phyloP scores from a whole-genome alignment of 2,329 filamentous ascomycete species.

The Scopulariopsis brevicaulis region DNA sequence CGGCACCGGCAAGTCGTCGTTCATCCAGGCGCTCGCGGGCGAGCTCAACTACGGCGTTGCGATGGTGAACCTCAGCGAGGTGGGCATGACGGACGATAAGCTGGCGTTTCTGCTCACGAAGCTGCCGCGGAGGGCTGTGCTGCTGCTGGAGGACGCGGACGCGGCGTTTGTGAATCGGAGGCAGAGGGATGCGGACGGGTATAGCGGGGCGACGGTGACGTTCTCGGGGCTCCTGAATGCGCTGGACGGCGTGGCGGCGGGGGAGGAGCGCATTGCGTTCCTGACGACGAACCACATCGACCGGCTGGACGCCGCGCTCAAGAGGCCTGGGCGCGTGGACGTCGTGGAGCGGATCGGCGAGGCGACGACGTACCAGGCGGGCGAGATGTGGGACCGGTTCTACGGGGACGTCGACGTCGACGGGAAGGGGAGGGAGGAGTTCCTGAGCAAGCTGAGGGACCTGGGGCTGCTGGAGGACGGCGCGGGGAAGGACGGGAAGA shows the following conservation, averaged over 20 bases:
- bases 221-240: slow-evolving; percentile 86
- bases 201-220: slow-evolving; percentile 78
- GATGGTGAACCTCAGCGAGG: slow-evolving; percentile 82
- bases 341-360: slow-evolving; percentile 86
- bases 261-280: slow-evolving; percentile 88
- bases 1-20: slow-evolving; percentile 87
- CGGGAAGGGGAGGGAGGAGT: slow-evolving; percentile 50
- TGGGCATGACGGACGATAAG: slow-evolving; percentile 81
- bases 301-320: slow-evolving; percentile 75
- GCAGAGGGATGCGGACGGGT: slow-evolving; percentile 69
- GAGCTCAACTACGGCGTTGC: slow-evolving; percentile 86
- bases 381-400: slow-evolving; percentile 86
- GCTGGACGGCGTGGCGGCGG: slow-evolving; percentile 83
- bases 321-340: slow-evolving; percentile 85
- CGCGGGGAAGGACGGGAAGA: slow-evolving; percentile 23
- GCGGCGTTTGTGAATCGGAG: slow-evolving; percentile 79
- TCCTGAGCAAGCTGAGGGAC: slow-evolving; percentile 58
- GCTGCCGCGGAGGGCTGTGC: slow-evolving; percentile 69
- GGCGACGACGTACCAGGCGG: slow-evolving; percentile 75
- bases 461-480: slow-evolving; percentile 58
- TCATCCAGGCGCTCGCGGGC: slow-evolving; percentile 92
- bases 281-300: slow-evolving; percentile 93
- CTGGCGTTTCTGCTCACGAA: slow-evolving; percentile 79
- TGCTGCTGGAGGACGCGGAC: slow-evolving; percentile 83
- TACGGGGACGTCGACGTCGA: slow-evolving; percentile 70